Base-by-base conservation (phyloP, 2,329 filamentous ascomycete genomes). In the Colletotrichum sp. region DNA sequence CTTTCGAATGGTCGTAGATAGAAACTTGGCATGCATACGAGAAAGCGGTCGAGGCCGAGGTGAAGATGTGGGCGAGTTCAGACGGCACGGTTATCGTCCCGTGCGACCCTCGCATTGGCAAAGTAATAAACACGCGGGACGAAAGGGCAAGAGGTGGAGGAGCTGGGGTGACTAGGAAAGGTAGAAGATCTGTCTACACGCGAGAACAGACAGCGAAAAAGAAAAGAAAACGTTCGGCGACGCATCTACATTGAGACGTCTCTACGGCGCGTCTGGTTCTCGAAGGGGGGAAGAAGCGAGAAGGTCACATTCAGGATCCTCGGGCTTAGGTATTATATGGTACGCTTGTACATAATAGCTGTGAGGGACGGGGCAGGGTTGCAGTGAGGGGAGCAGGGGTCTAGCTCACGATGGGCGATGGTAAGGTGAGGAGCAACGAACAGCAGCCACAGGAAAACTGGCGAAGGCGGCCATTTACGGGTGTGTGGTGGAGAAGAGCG, bases 91-190 rank as follows among this genome's bases (percentile, higher is more conserved):
- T 80, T 83, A 79, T 82, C 78, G 81, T 81, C 78, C 82, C 78
- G 82, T 82, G 86, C 86, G 86, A 86, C 86, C 80, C 80, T 84
- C 85, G 43, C 4, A 86, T 86, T 86, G 84, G 81, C 75, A 79
- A 78, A 78, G 80, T 81, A 86, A 85, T 85, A 85, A 86, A 85
- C 79, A 80, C 80, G 79, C 82, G 82, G 83, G 82, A 60, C 28
- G 24, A 24, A 32, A 39, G 80, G 81, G 78, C 76, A 73, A 76
- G 77, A 72, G 72, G 73, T 63, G 69, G 72, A 74, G 72, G 74
- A 43, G n/a, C 24, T n/a, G 32, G 7, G 75, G 67, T 69, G 55
- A 67, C 55, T 66, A 73, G 60, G 67, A 74, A 71, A 63, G 28
- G 72, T 43, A 36, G 59, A 55, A 48, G 28, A 18, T 36, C 34